These are phyloP conservation scores for Colletotrichum camelliae DNA, from an alignment of 2,329 filamentous ascomycete species.

Conservation along the genomic window DNA sequence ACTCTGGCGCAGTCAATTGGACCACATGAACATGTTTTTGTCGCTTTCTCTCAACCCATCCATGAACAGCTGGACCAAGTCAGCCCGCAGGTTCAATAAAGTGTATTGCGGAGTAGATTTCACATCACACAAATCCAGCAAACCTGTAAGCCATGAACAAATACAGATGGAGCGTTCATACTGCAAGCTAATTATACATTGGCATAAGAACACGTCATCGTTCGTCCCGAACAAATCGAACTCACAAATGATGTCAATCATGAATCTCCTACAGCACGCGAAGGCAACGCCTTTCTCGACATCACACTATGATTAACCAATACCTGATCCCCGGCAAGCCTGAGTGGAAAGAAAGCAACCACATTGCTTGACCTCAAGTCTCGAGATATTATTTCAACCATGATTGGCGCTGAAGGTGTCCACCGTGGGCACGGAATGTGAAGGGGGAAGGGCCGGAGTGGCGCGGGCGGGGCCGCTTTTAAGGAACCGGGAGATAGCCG, in stretches of 20 bases:
- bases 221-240: not conserved
- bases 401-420: not conserved
- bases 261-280: not conserved
- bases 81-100: not conserved
- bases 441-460: not conserved
- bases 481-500: not conserved
- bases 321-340: not conserved
- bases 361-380: not conserved
- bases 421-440: not conserved
- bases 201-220: not conserved
- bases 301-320: not conserved
- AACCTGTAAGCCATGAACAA: not conserved
- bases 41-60: not conserved
- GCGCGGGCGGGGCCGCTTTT: not conserved
- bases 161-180: not conserved
- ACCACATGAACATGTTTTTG: not conserved
- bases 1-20: not conserved
- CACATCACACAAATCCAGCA: not conserved
- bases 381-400: not conserved
- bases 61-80: not conserved
- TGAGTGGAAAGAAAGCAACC: not conserved
- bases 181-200: not conserved
- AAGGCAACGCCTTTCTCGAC: not conserved
- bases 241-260: fast-evolving
- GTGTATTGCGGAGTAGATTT: fast-evolving